Conservation (phyloP, 495 filamentous ascomycete species). For the Cercophora sp. region DNA sequence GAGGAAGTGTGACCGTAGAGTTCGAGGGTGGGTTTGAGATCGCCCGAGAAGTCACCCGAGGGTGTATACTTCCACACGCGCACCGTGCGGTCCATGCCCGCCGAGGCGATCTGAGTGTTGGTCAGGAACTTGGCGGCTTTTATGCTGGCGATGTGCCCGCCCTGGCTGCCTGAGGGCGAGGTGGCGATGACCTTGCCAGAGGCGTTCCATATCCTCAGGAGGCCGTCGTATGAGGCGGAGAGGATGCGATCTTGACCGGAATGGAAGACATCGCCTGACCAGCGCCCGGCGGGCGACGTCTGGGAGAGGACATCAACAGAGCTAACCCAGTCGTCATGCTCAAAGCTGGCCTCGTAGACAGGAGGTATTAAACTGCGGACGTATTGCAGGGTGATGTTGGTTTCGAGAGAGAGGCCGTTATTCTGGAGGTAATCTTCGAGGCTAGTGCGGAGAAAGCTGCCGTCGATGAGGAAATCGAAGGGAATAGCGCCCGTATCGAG, state of each 20-base stretch:
- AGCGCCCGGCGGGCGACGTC: conserved; percentile 58
- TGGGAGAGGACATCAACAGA: conserved; percentile 79
- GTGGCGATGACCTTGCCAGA: conserved; percentile 73
- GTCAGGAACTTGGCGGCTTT: conserved; percentile 80
- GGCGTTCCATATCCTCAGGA: conserved; percentile 83
- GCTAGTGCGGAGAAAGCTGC: conserved; percentile 80
- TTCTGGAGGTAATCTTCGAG: conserved; percentile 83
- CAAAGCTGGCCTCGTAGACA: conserved; percentile 76
- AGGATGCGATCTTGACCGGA: conserved; percentile 59
- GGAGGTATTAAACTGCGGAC: conserved; percentile 87
- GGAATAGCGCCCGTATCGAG: conserved; percentile 79
- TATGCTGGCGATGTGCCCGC: conserved; percentile 70
- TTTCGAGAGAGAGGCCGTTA: conserved; percentile 84
- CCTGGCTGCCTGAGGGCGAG: conserved; percentile 55
- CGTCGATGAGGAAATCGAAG: conserved; percentile 93
- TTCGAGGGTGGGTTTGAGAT: conserved; percentile 72
- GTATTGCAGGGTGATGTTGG: conserved; percentile 84
- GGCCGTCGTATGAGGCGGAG: conserved; percentile 86
- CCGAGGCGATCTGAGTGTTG: conserved; percentile 68
- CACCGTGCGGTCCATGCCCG: conserved; percentile 76
- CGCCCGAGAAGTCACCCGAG: conserved; percentile 54
- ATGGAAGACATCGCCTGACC: conserved; percentile 43
- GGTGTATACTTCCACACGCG: conserved; percentile 85
- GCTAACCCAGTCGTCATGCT: conserved; percentile 96
- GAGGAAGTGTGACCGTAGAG: conserved; percentile 78